Evolutionary conservation across 129 eudicot species (phyloP).

Genomic region (Saussurea involucrata): DNA sequence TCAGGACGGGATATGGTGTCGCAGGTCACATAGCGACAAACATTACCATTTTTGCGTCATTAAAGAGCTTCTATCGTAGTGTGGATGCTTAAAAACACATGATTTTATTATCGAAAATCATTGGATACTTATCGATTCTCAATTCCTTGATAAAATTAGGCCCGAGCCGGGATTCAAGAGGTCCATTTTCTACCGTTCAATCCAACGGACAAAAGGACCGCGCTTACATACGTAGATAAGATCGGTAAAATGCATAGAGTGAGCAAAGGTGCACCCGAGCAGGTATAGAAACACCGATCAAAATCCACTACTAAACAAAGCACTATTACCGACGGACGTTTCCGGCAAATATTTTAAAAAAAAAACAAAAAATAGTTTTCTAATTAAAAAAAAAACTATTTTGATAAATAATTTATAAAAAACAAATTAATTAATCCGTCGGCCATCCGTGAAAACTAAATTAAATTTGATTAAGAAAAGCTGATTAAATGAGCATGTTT

Average conservation of each 20-base stretch:
- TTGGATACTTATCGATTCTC: not conserved
- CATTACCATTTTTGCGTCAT: not conserved
- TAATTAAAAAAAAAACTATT: too few relatives aligned
- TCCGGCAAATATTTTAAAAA: too few relatives aligned
- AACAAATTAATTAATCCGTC: too few relatives aligned
- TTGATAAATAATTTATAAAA: too few relatives aligned
- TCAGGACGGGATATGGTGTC: not conserved
- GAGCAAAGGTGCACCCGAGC: constrained; percentile 99
- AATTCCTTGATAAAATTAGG: constrained; percentile 32
- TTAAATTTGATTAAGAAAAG: too few relatives aligned
- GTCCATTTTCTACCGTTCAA: constrained; percentile 88
- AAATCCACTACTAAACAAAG: too few relatives aligned
- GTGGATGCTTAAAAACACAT: not conserved
- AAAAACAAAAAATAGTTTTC: too few relatives aligned
- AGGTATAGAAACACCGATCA: constrained; percentile 35
- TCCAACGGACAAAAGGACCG: constrained; percentile 92
- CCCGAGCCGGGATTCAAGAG: constrained; percentile 84
- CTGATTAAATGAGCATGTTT: too few relatives aligned
- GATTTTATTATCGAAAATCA: not conserved
- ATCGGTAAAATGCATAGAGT: constrained; percentile 85
- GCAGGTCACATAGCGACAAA: not conserved
- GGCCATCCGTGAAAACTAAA: too few relatives aligned
- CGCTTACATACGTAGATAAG: constrained; percentile 69
- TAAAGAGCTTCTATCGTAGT: not conserved
- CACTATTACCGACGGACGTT: too few relatives aligned